Evolutionary conservation across 2,329 filamentous ascomycete species (phyloP).

Genomic region (Paecilomyces sp.): DNA sequence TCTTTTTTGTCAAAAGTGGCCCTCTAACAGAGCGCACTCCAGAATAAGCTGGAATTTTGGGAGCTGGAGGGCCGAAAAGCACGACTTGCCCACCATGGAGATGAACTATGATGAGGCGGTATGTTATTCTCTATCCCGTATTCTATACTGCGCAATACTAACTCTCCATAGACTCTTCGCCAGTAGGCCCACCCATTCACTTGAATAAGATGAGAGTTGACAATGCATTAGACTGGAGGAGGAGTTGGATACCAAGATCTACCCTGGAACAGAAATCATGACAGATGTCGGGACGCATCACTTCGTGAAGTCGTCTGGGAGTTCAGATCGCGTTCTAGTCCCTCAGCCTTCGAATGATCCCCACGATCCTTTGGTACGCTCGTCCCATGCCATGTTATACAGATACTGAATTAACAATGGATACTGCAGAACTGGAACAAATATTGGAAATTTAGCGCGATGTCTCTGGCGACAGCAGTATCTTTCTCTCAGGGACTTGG

Average conservation of each 20-base stretch:
- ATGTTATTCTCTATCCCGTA: constrained; percentile 7
- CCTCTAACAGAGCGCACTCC: not conserved
- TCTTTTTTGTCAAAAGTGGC: not conserved
- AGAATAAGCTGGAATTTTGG: not conserved
- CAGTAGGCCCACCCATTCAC: constrained; percentile 10
- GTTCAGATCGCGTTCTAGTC: constrained; percentile 40
- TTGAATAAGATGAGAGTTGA: constrained; percentile 19
- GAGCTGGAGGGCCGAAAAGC: not conserved
- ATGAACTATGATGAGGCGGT: constrained; percentile 41
- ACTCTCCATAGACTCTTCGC: constrained; percentile 11
- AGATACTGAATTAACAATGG: not conserved
- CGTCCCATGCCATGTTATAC: not conserved
- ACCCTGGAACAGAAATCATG: constrained; percentile 56
- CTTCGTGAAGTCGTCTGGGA: constrained; percentile 50
- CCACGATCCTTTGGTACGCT: constrained; percentile 37
- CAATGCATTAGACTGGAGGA: constrained; percentile 40
- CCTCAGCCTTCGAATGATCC: constrained; percentile 44
- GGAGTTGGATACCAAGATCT: constrained; percentile 47
- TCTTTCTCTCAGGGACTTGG: constrained; percentile 50
- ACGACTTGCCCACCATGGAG: constrained; percentile 34
- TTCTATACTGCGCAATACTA: not conserved
- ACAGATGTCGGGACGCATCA: constrained; percentile 55
- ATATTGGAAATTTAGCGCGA: constrained; percentile 44
- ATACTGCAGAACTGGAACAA: constrained; percentile 40
- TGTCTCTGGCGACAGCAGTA: constrained; percentile 39